Evolutionary conservation across 257 asterid genomes (phyloP).

Genomic region (Henckelia pumila): DNA sequence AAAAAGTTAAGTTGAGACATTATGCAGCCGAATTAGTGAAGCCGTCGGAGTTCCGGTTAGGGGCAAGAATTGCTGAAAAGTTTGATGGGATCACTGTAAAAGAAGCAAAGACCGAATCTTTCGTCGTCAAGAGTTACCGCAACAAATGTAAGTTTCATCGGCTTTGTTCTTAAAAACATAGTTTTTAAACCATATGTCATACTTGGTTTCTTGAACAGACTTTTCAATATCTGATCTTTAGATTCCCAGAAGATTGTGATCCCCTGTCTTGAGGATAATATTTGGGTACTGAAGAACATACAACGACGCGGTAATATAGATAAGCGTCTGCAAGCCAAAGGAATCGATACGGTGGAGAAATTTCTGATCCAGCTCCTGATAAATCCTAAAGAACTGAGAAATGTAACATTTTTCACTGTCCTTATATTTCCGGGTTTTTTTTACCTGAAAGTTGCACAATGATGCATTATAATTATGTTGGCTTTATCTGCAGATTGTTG

Average conservation of each 20-base stretch:
- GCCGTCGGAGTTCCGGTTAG: conserved; percentile 25
- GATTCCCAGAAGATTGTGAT: conserved; percentile 39
- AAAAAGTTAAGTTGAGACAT: conserved; percentile 26
- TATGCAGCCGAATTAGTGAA: conserved; percentile 7
- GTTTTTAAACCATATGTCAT: no score
- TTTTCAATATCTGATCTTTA: conserved; percentile 28
- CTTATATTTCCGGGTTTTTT: neutral
- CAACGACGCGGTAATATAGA: conserved; percentile 25
- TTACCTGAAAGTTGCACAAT: no score
- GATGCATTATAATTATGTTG: neutral
- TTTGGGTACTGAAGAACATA: conserved; percentile 38
- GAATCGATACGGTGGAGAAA: conserved; percentile 45
- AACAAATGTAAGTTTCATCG: conserved; percentile 26
- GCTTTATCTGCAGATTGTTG: conserved; percentile 33
- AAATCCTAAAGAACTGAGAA: conserved; percentile 40
- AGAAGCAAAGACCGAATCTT: conserved; percentile 36
- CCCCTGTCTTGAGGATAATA: conserved; percentile 46
- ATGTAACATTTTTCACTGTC: conserved; percentile 29
- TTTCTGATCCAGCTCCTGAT: conserved; percentile 44
- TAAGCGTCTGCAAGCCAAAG: conserved; percentile 25
- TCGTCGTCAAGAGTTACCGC: conserved; percentile 31
- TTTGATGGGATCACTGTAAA: conserved; percentile 18
- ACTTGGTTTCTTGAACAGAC: no score
- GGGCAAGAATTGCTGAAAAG: conserved; percentile 26
- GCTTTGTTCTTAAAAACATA: neutral